A percentile compares a stretch with the other conserved stretches of the same genome.
These are phyloP conservation scores for Przewalskia tangutica DNA, from an alignment of 257 asterid genomes.

Conservation along the genomic window DNA sequence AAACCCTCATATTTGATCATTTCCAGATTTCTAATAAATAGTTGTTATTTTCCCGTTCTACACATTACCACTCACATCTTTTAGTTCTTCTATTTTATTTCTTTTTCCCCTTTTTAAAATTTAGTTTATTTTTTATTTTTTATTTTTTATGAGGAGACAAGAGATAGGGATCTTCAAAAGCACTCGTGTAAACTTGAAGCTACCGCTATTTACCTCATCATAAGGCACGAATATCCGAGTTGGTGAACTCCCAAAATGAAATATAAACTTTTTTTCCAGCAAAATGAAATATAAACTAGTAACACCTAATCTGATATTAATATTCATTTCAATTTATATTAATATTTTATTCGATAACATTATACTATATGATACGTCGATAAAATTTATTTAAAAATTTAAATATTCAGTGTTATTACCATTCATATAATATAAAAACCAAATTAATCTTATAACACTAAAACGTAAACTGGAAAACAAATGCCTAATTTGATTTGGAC, in stretches of 20 bases:
- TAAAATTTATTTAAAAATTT: too few relatives aligned
- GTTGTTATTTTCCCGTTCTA: too few relatives aligned
- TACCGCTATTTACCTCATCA: slow-evolving; percentile 1
- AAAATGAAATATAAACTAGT: not conserved
- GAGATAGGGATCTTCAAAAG: slow-evolving; percentile 1
- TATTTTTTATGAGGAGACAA: not conserved
- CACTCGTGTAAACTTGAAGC: slow-evolving; percentile 2
- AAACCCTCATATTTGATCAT: too few relatives aligned
- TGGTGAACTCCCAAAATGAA: not conserved
- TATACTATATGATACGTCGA: not conserved
- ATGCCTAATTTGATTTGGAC: not conserved
- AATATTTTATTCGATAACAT: not conserved
- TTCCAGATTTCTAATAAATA: too few relatives aligned
- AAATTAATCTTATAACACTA: not conserved
- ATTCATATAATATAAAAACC: not conserved
- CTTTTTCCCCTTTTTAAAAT: not conserved
- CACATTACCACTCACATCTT: too few relatives aligned
- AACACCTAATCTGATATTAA: not conserved
- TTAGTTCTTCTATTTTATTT: not conserved
- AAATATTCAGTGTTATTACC: too few relatives aligned
- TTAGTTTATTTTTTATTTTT: not conserved
- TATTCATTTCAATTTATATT: not conserved
- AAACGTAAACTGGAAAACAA: not conserved
- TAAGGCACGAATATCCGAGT: not conserved
- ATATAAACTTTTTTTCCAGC: too few relatives aligned